Evolutionary conservation across 345 rosid species (phyloP), one percentile per base, ranked within the genome.

Genomic region (Dipteronia sinensis): DNA sequence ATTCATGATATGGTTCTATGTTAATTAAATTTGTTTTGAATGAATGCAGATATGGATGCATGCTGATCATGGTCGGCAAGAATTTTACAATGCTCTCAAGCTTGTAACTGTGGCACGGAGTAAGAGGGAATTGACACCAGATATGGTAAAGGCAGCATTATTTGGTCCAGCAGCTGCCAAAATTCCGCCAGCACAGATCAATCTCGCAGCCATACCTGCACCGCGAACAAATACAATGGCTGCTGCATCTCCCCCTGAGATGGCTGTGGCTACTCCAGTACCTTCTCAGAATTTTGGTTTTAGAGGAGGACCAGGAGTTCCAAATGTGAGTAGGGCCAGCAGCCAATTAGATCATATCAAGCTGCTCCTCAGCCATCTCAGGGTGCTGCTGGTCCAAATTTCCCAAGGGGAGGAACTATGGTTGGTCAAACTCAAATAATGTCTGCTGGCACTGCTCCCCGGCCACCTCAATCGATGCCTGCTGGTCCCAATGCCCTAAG

Each of bases 31-130:
- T 59, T 81, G 62, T 80, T 77, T 34, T 75, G 31, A 51, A 25
- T 76, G 83, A 62, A 29, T 89, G 76, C 83, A 95, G 98, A n/a
- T 93, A 84, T 95, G 98, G 99, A 82, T 79, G 86, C 84, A 86
- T 73, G 93, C 98, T 81, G 98, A 95, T 89, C 90, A 91, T 80
- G 98, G 91, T 59, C 94, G 89, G 69, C 87, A 88, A 38, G 98
- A 95, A 81, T 95, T 95, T 82, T 89, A 74, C 76, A 93, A 95
- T 81, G 92, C 96, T 81, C 92, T n/a, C 80, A 95, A 84, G 78
- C 97, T 95, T 83, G 97, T 91, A n/a, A 95, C 99, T 17, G 99
- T 95, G 71, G 98, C 96, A 51, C 99, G 93, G 84, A 95, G 96
- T 79, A 94, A 92, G 90, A 87, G 98, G 73, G 98, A 93, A 40